phyloP scores from a whole-genome alignment of 2,329 filamentous ascomycete species.

The Phialophora verrucosa region DNA sequence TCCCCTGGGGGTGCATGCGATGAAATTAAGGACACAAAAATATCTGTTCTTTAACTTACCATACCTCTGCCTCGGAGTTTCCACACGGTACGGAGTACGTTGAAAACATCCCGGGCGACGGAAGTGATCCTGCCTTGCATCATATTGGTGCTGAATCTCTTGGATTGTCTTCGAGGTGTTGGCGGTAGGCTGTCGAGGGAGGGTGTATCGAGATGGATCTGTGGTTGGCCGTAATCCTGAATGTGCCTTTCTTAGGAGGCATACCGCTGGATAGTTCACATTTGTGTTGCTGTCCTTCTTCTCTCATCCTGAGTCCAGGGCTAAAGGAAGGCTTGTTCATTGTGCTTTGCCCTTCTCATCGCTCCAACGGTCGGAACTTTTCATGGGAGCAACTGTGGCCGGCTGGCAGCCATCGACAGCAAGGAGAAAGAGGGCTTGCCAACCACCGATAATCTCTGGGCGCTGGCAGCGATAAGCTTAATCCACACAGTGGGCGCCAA shows the following conservation, averaged over 20 bases:
- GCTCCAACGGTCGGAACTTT: background rate
- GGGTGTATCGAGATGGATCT: background rate
- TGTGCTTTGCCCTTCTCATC: background rate
- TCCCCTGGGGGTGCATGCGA: background rate
- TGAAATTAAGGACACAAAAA: background rate
- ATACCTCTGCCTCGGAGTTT: background rate
- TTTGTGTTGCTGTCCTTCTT: background rate
- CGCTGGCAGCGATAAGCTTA: constrained; percentile 16
- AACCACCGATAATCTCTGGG: constrained; percentile 19
- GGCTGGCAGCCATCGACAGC: background rate
- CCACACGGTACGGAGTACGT: background rate
- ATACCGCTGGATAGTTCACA: background rate
- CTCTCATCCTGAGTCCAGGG: background rate
- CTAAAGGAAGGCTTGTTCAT: background rate
- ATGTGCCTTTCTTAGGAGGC: background rate
- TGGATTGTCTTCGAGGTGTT: background rate
- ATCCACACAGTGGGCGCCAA: constrained; percentile 4
- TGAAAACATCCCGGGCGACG: background rate
- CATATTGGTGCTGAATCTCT: background rate
- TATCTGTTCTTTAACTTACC: background rate
- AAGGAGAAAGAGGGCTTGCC: constrained; percentile 9
- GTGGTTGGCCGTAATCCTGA: background rate
- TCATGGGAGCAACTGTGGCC: background rate
- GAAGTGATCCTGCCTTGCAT: background rate
- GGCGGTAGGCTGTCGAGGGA: background rate